A percentile compares a stretch with the other conserved stretches of the same genome.
phyloP scores from a whole-genome alignment of 139 green algal species.

The Chlamydomonas sphaeroides region DNA sequence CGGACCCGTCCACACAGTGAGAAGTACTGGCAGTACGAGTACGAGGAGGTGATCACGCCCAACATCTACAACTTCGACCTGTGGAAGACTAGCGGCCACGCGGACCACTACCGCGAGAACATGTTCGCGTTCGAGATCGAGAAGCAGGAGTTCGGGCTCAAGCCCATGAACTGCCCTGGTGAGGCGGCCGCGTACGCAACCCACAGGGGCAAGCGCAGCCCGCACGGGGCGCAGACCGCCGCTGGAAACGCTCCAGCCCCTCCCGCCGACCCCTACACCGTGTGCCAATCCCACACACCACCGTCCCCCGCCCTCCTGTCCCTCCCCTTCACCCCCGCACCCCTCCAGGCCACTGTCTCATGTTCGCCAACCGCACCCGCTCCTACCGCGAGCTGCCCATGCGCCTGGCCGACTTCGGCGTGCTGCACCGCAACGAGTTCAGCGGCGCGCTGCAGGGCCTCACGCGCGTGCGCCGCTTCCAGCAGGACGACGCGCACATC shows the following conservation, averaged over 20 bases:
- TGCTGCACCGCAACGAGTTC: conserved; percentile 98
- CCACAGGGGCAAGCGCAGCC: no score
- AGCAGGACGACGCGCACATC: conserved; percentile 99
- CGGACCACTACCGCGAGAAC: conserved; percentile 98
- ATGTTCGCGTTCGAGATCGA: conserved; percentile 98
- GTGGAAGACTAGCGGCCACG: conserved; percentile 95
- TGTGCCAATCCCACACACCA: no score
- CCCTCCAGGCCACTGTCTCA: conserved; percentile 92
- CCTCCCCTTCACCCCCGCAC: not conserved
- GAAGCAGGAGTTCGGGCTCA: conserved; percentile 95
- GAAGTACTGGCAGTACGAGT: conserved; percentile 98
- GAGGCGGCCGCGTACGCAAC: no score
- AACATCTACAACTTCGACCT: conserved; percentile 99
- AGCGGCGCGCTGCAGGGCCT: conserved; percentile 86
- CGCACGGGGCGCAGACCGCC: no score
- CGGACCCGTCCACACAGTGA: no score
- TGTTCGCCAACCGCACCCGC: conserved; percentile 89
- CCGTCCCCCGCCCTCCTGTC: not conserved
- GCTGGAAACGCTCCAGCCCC: no score
- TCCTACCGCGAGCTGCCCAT: conserved; percentile 97
- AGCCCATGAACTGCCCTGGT: conserved; percentile 99
- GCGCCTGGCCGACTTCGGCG: conserved; percentile 96
- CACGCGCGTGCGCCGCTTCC: conserved; percentile 94
- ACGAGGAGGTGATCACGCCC: conserved; percentile 96
- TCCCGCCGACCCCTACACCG: not conserved